phyloP scores from a whole-genome alignment of 129 eudicot species.

The Dittrichia graveolens region DNA sequence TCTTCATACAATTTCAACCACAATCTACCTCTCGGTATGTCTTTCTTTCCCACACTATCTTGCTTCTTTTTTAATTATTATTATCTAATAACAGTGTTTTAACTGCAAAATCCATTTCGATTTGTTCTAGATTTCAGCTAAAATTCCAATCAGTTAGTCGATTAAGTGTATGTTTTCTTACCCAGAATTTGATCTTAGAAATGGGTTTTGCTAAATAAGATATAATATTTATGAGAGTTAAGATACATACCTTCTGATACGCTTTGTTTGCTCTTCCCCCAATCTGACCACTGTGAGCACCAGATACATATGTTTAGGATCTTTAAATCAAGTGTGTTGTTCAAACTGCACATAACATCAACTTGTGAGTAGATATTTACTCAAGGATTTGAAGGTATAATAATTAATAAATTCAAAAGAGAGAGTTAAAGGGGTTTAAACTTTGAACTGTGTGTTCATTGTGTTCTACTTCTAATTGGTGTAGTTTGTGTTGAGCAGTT shows the following conservation, averaged over 20 bases:
- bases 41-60: background rate
- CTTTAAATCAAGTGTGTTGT: background rate
- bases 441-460: background rate
- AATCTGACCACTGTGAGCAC: background rate
- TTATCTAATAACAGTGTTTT: too few relatives aligned
- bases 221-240: slow-evolving; percentile 1
- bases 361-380: background rate
- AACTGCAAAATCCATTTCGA: too few relatives aligned
- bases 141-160: slow-evolving; percentile 8
- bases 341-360: slow-evolving; percentile 2
- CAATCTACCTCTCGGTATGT: slow-evolving; percentile 8
- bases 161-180: background rate
- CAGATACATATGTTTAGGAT: slow-evolving; percentile 1
- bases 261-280: slow-evolving; percentile 10
- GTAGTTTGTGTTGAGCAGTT: background rate
- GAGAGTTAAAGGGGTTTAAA: background rate
- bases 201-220: slow-evolving; percentile 9
- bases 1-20: slow-evolving; percentile 5
- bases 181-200: background rate
- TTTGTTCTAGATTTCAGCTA: slow-evolving; percentile 17
- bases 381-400: background rate
- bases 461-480: background rate
- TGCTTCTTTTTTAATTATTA: background rate
- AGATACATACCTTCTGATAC: background rate
- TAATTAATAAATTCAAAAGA: background rate